Base-by-base conservation (phyloP, 2,329 filamentous ascomycete species). In the Penicillium digitatum region DNA sequence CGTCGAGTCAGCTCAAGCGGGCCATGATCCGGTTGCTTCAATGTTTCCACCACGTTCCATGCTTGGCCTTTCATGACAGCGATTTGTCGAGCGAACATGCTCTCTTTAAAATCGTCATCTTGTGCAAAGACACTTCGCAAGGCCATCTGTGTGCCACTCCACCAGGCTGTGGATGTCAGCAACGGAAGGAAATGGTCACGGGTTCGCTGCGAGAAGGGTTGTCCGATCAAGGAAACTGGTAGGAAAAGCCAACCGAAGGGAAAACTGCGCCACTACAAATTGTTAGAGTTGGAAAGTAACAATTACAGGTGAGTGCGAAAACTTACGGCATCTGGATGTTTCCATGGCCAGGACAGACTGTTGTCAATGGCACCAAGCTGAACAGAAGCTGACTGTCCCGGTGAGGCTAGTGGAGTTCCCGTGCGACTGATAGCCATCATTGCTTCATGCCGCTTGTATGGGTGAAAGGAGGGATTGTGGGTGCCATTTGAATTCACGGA, bases 11-110 rank as follows among this genome's bases (percentile, higher is more conserved):
- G 82, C 74, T 97, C 94, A 18, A 99, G 79, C 0, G 94, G 94
- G 0, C 94, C 94, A 69, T 97, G 93, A 68, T 97, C 94, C 0
- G 85, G 80, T 18, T 89, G 89, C 72, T 99, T 99, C 58, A 99
- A 81, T 0, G 94, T 96, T 76, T 99, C 94, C 5, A 99, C 94
- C 0, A 99, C 94, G 70, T 99, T 99, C 91, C 94, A 99, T 0
- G 94, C 94, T 71, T 99, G 94, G 11, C 94, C 94, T 75, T 99
- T 99, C 90, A 99, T 96, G 56, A 99, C 94, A 1, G 94, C 93
- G 58, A 99, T 95, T 69, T 99, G 94, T 62, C 90, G 86, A n/a
- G 90, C 90, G 75, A 96, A 99, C 94, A 99, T 99, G 74, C 90
- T 88, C 76, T 99, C 94, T 71, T 97, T 90, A 73, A 99, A 99